Conservation (phyloP, 257 asterid species). For the Solanum chiquidenum region DNA sequence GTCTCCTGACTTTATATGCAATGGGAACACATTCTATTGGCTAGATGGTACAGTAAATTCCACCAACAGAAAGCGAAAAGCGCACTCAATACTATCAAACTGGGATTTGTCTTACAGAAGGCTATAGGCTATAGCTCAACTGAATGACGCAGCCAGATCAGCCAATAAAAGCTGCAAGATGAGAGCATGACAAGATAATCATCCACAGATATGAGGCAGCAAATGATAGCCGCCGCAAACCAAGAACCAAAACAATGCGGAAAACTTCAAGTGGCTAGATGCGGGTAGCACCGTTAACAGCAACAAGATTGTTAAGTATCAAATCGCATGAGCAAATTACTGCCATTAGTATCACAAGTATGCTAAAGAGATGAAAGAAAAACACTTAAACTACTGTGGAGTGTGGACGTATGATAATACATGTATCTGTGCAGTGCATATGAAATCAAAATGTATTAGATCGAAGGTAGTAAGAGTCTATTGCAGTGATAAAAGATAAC, state of each 20-base stretch:
- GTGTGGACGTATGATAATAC: background rate
- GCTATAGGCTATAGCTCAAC: background rate
- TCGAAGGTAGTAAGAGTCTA: background rate
- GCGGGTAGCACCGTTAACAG: background rate
- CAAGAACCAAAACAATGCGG: background rate
- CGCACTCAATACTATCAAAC: background rate
- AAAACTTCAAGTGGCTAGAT: background rate
- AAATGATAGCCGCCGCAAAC: background rate
- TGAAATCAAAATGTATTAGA: background rate
- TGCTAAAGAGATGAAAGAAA: background rate
- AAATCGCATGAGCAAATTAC: background rate
- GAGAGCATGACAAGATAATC: background rate
- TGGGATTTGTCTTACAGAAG: background rate
- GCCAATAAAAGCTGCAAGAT: background rate
- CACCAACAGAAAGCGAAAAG: background rate
- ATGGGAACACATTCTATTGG: background rate
- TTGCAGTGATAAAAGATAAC: background rate
- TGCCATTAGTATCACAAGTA: background rate
- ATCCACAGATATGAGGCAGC: background rate
- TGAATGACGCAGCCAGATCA: background rate
- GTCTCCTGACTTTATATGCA: background rate
- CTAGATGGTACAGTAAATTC: background rate
- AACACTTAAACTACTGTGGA: background rate
- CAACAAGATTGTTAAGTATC: background rate
- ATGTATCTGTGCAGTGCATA: background rate